A percentile compares a stretch with the other conserved stretches of the same genome.
phyloP scores from a whole-genome alignment of 768 basidiomycete genomes.

The Lactarius deliciosus region DNA sequence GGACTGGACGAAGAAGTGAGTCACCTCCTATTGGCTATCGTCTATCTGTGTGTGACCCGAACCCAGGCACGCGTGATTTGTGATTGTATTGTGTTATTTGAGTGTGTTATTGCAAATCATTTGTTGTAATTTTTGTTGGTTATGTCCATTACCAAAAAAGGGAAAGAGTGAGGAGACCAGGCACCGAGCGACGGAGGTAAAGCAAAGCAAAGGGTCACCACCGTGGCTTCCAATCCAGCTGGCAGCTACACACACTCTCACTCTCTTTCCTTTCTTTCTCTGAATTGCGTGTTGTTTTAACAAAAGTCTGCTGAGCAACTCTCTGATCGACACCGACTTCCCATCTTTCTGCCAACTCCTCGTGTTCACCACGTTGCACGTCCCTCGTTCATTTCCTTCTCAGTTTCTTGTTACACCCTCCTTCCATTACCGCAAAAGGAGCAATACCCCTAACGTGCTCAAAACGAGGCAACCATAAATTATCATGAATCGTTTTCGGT shows the following conservation, averaged over 20 bases:
- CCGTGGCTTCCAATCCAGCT: neutral
- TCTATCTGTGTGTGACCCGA: neutral
- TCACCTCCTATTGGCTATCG: neutral
- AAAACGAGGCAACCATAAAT: constrained; percentile 50
- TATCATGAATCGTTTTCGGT: constrained; percentile 82
- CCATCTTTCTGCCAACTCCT: constrained; percentile 42
- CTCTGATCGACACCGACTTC: constrained; percentile 10
- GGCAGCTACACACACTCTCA: neutral
- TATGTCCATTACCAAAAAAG: neutral
- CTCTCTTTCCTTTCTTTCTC: neutral
- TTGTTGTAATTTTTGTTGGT: neutral
- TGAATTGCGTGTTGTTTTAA: neutral
- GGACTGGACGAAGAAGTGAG: constrained; percentile 83
- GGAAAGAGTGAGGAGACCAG: neutral
- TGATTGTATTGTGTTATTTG: neutral
- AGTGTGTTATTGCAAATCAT: neutral
- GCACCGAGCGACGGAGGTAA: neutral
- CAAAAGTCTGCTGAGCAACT: neutral
- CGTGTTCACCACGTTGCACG: constrained; percentile 78
- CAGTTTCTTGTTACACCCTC: constrained; percentile 29
- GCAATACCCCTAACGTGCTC: constrained; percentile 56
- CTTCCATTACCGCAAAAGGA: constrained; percentile 27
- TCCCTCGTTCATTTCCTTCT: constrained; percentile 39
- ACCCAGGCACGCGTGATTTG: constrained; percentile 28
- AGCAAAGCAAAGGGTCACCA: neutral